phyloP scores from a whole-genome alignment of 768 basidiomycete species.

The Podaxis pistillaris region DNA sequence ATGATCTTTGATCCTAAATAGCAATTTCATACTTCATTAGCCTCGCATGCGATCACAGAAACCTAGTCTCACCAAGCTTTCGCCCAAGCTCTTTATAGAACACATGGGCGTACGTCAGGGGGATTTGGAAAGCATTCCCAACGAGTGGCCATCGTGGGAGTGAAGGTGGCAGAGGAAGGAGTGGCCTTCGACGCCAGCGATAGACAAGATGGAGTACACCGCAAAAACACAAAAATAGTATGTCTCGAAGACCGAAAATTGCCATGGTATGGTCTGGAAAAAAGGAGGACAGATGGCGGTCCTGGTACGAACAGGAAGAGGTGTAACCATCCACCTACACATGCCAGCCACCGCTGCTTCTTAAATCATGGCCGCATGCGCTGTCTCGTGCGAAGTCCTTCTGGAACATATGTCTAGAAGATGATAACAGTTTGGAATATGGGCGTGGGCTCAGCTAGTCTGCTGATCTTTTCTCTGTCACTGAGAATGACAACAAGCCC shows the following conservation, averaged over 20 bases:
- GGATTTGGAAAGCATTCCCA: slow-evolving; percentile 16
- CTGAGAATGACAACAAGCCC: too few species aligned
- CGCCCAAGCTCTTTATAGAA: slow-evolving; percentile 12
- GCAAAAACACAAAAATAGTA: not conserved
- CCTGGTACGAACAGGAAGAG: too few species aligned
- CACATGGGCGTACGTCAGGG: slow-evolving; percentile 9
- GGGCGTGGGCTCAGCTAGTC: too few species aligned
- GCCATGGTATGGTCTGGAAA: not conserved
- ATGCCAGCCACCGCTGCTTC: too few species aligned
- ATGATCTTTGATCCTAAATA: slow-evolving; percentile 38
- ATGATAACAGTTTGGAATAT: too few species aligned
- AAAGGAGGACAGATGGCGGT: too few species aligned
- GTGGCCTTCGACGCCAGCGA: not conserved
- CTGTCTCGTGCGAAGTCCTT: too few species aligned
- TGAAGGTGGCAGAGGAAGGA: slow-evolving; percentile 10
- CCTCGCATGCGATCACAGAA: not conserved
- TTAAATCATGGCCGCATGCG: too few species aligned
- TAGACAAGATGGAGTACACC: not conserved
- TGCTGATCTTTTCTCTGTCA: too few species aligned
- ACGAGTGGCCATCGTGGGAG: slow-evolving; percentile 13
- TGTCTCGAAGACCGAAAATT: not conserved
- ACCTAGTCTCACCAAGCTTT: slow-evolving; percentile 12
- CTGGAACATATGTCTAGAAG: too few species aligned
- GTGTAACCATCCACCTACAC: too few species aligned
- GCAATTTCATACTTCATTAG: not conserved